Evolutionary conservation across 1,284 basidiomycete species (phyloP), one percentile per base, ranked within the genome.

Genomic region (Lentinula novae-zelandiae): DNA sequence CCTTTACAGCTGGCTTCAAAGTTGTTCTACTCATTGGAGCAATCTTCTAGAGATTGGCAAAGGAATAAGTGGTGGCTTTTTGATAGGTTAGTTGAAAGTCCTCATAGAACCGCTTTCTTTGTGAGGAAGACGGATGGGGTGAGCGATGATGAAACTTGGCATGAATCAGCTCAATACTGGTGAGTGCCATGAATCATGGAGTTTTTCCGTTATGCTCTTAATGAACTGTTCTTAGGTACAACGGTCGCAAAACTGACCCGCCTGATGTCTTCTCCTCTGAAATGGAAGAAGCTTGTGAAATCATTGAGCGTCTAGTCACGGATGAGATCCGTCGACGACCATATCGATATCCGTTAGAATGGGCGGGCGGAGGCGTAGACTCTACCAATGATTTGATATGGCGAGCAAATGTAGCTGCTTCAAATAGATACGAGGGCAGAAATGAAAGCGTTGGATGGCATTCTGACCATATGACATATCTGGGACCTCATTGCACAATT

Each of bases 401-500:
- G 95, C 78, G 83, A 53, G 93, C 95, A 0, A 96, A 95, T 67
- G 92, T 96, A 27, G 94, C 94, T 3, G 95, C 93, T 0, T 86
- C 93, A 3, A 98, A 98, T 69, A 89, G 92, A 66, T 98, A 97
- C 68, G 83, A 88, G 76, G 95, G 95, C 3, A 82, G 84, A 6
- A 88, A 89, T 66, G 92, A 94, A 70, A 87, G 86, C 57, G 93
- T 96, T 3, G 95, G 94, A 0, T 89, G 85, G 71, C 95, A 96
- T 70, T 89, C 93, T 1, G 95, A 90, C 70, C 84, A 87, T 62
- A 70, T 83, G 55, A 90, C 88, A 44, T 90, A 93, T 74, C 81
- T 97, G 10, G 95, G 95, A 1, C 95, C 95, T 5, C 95, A 90
- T 71, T 86, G 93, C 0, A 96, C 95, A 0, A 97, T 98, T 67